phyloP scores from a whole-genome alignment of 768 basidiomycete genomes.

The Lactarius pseudohatsudake region DNA sequence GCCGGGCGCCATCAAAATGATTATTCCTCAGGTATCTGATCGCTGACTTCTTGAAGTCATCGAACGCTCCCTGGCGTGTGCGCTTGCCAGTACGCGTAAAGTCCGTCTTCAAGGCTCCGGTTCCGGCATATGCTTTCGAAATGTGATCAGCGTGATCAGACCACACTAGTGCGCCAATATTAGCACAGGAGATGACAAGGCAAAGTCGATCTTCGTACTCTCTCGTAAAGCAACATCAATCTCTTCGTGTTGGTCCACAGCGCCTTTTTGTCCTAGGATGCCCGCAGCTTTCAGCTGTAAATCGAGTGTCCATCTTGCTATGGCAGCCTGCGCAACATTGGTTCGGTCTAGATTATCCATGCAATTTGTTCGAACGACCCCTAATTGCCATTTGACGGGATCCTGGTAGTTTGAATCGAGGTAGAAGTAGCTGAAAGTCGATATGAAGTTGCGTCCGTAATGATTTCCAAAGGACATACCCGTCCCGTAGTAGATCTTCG shows the following conservation, averaged over 20 bases:
- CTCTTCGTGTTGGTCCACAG: slow-evolving; percentile 78
- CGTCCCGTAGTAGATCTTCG: slow-evolving; percentile 65
- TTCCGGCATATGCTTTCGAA: slow-evolving; percentile 88
- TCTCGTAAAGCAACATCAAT: slow-evolving; percentile 85
- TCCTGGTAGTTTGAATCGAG: slow-evolving; percentile 48
- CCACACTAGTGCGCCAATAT: slow-evolving; percentile 69
- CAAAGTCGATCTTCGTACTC: slow-evolving; percentile 50
- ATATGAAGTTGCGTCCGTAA: not conserved
- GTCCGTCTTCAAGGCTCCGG: slow-evolving; percentile 94
- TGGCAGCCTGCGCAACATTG: slow-evolving; percentile 90
- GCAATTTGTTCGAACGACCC: slow-evolving; percentile 90
- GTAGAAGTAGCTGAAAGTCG: slow-evolving; percentile 67
- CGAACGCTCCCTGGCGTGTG: slow-evolving; percentile 72
- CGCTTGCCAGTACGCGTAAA: slow-evolving; percentile 93
- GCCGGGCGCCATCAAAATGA: slow-evolving; percentile 91
- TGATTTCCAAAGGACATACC: slow-evolving; percentile 44
- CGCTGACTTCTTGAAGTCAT: slow-evolving; percentile 84
- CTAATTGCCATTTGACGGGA: slow-evolving; percentile 63
- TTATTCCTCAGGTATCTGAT: slow-evolving; percentile 94
- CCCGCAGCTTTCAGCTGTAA: slow-evolving; percentile 73
- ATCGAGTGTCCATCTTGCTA: slow-evolving; percentile 84
- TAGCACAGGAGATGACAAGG: slow-evolving; percentile 13
- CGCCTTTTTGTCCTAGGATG: slow-evolving; percentile 65
- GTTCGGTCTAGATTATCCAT: slow-evolving; percentile 98
- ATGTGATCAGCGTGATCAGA: slow-evolving; percentile 94